These are phyloP conservation scores for Austroboletus olivaceoglutinosus DNA, from an alignment of 1,284 basidiomycete genomes.

Conservation along the genomic window DNA sequence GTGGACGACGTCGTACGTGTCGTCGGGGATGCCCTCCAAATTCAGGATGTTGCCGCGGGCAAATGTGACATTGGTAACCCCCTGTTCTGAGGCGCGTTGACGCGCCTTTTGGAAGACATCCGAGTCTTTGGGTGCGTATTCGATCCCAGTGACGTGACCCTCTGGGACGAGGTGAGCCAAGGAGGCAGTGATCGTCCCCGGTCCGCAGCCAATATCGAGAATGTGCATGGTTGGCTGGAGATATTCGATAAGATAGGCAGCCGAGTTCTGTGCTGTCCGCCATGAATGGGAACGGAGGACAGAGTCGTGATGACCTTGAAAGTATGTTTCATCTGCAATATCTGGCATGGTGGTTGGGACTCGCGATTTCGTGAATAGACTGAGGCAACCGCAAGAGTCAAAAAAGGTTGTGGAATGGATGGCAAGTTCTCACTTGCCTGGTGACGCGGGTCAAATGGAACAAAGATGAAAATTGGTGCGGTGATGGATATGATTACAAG, in stretches of 20 bases:
- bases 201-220: conserved; percentile 48
- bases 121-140: conserved; percentile 21
- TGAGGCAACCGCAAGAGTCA: no score
- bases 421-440: no score
- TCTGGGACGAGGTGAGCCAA: conserved; percentile 39
- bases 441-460: no score
- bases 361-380: no score
- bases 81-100: conserved; percentile 23
- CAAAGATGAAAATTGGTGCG: no score
- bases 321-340: conserved; percentile 5
- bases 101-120: conserved; percentile 29
- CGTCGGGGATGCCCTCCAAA: conserved; percentile 22
- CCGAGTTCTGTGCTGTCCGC: conserved; percentile 44
- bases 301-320: conserved; percentile 39
- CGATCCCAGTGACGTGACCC: conserved; percentile 42
- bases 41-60: conserved; percentile 31
- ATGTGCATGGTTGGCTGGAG: conserved; percentile 41
- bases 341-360: no score
- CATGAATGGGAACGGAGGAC: conserved; percentile 41
- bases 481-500: no score
- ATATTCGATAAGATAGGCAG: conserved; percentile 40
- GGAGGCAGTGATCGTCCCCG: conserved; percentile 44
- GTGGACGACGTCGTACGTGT: conserved; percentile 41
- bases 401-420: no score
- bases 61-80: conserved; percentile 34